Conservation (phyloP, 1,139 yeast species). For the Hansenula anomala region DNA sequence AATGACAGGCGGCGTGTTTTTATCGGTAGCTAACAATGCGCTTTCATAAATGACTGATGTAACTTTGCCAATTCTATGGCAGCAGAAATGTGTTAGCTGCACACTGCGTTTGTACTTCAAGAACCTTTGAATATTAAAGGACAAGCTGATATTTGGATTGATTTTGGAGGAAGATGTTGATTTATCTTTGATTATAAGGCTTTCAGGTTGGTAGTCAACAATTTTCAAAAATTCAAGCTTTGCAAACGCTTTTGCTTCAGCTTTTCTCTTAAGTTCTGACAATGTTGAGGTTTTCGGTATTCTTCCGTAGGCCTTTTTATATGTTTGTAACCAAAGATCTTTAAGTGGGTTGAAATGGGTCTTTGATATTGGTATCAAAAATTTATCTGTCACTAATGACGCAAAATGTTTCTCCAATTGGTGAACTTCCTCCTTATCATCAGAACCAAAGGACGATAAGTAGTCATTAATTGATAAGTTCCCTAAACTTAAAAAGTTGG, state of each 20-base stretch:
- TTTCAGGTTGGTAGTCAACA: constrained; percentile 30
- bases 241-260: constrained; percentile 61
- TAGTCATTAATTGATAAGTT: constrained; percentile 62
- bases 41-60: constrained; percentile 62
- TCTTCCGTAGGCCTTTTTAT: constrained; percentile 42
- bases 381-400: constrained; percentile 49
- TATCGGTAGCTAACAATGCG: constrained; percentile 57
- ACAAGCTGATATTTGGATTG: constrained; percentile 46
- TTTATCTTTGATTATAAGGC: constrained; percentile 30
- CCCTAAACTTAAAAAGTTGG: constrained; percentile 61
- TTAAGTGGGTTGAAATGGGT: constrained; percentile 38
- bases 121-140: constrained; percentile 63
- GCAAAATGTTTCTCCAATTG: constrained; percentile 33
- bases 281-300: constrained; percentile 48
- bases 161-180: constrained; percentile 33
- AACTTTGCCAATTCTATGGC: constrained; percentile 64
- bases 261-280: constrained; percentile 59
- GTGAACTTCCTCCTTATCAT: constrained; percentile 25
- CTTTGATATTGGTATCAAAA: constrained; percentile 47
- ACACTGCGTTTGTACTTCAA: constrained; percentile 61
- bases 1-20: constrained; percentile 39
- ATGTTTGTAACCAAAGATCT: constrained; percentile 55
- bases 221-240: constrained; percentile 38
- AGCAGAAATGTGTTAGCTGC: constrained; percentile 59
- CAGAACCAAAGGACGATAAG: constrained; percentile 31